Evolutionary conservation across 192 early-diverging fungal genomes (phyloP), one percentile per base, ranked within the genome.

Genomic region (Linnemannia zychae): DNA sequence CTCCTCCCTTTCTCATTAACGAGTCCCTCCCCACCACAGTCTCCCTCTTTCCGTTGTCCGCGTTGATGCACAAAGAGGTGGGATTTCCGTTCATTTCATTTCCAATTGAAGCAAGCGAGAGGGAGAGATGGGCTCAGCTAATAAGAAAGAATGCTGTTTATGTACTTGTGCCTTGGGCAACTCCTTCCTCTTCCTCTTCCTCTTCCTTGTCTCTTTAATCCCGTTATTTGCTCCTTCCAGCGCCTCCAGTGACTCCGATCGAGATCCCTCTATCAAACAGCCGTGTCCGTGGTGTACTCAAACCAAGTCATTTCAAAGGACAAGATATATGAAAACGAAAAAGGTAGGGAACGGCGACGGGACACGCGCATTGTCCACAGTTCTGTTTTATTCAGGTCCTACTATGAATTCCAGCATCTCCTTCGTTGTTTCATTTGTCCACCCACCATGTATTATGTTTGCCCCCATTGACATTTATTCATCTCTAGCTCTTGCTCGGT

Each of bases 111-210:
- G 28, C 1, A 0, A 31, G 57, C 24, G 53, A 31, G 24, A 60
- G 7, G 13, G 57, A 63, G 57, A 63, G 57, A 63, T 63, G 57
- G 57, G 57, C 57, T 63, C 57, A 63, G 28, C 57, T 63, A 63
- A 63, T 63, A 63, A 63, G 24, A 63, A 63, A 7, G n/a, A 31
- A 31, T 63, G 57, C n/a, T n/a, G n/a, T n/a, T n/a, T 31, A 31
- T 63, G 57, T 63, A 24, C 9, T 63, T 63, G 57, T 63, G 57
- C 57, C 57, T 63, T 63, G 28, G 57, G 57, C 57, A 63, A 63
- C 53, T 7, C 57, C 24, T 63, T 63, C 22, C n/a, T n/a, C 52
- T 24, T 24, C 52, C 28, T 63, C 57, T 63, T 63, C 52, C 24
- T 7, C 24, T 5, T 15, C 48, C 48, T 49, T 63, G 57, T 63